Evolutionary conservation across 768 basidiomycete genomes (phyloP).

Genomic region (Xerocomus brunneocitrinus): DNA sequence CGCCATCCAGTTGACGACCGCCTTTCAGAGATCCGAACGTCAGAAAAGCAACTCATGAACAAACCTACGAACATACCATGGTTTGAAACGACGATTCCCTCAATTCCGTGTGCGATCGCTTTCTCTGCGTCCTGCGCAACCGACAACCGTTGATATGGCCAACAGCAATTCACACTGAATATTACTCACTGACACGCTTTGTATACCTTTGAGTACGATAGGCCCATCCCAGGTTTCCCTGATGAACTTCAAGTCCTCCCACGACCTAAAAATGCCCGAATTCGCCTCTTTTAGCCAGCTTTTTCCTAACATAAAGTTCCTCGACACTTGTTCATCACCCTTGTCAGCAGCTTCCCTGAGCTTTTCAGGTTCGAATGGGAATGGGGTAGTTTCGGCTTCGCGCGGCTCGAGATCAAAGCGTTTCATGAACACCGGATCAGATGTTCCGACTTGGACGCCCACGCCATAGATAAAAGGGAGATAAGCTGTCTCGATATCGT

Average conservation of each 20-base stretch:
- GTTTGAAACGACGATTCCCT: constrained; percentile 79
- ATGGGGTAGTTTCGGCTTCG: constrained; percentile 25
- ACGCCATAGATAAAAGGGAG: constrained; percentile 34
- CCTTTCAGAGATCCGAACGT: constrained; percentile 34
- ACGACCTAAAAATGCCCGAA: constrained; percentile 39
- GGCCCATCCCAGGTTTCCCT: constrained; percentile 46
- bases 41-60: not conserved
- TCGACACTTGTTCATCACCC: constrained; percentile 32
- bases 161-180: not conserved
- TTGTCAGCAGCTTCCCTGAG: constrained; percentile 19
- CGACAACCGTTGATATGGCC: not conserved
- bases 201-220: constrained; percentile 45
- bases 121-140: constrained; percentile 42
- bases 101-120: constrained; percentile 56
- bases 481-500: constrained; percentile 38
- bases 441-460: constrained; percentile 38
- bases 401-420: constrained; percentile 27
- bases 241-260: constrained; percentile 45
- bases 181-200: constrained; percentile 15
- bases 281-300: constrained; percentile 37
- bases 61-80: constrained; percentile 44
- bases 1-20: constrained; percentile 75
- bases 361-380: constrained; percentile 33
- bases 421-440: constrained; percentile 47
- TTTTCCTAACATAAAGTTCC: constrained; percentile 29